Base-by-base conservation (phyloP, 805 yeast species). In the Wickerhamiella sergipiensis region DNA sequence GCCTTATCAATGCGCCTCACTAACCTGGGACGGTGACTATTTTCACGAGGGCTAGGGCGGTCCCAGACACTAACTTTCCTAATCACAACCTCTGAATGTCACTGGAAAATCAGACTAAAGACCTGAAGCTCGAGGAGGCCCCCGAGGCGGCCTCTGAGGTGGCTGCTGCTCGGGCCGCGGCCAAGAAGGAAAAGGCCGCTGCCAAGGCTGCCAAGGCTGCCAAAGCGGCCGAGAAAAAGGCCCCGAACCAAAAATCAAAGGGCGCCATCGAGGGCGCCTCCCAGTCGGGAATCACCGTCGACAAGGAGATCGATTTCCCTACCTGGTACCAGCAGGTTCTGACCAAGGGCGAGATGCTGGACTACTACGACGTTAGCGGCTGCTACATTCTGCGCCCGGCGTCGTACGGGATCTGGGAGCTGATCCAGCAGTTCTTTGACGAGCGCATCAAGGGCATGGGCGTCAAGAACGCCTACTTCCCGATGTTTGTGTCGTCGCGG, bases 311-410 rank as follows among this genome's bases (percentile, higher is more conserved):
- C 62, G 98, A 92, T 67, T 92, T 92, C 75, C 81, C 98, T 55
- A 80, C 88, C 49, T 92, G 99, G 99, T 92, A 92, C 73, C 89
- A 89, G 62, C 98, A 92, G 74, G 83, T 94, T 53, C 77, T 89
- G 58, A 85, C 94, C 63, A 92, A 92, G 72, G 95, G 96, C 70
- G 99, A 92, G 70, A 86, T 94, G 95, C 77, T 92, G 62, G 98
- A 94, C 67, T 92, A 92, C 75, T 92, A 92, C 66, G 98, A 94
- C 66, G 97, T 92, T 48, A 88, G 97, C 49, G 99, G 99, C 61
- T 92, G 99, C 75, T 92, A 92, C 70, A 92, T 92, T 63, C 74
- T 92, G 76, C 83, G 97, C 71, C 99, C 99, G 51, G 85, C 89
- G 60, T 89, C 97, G 9, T 92, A 87, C 69, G 72, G 81, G 53